Percentiles rank a stretch among this genome's conserved stretches.
These are phyloP conservation scores for Exophiala spinifera DNA, from an alignment of 2,329 filamentous ascomycete species.

Conservation along the genomic window DNA sequence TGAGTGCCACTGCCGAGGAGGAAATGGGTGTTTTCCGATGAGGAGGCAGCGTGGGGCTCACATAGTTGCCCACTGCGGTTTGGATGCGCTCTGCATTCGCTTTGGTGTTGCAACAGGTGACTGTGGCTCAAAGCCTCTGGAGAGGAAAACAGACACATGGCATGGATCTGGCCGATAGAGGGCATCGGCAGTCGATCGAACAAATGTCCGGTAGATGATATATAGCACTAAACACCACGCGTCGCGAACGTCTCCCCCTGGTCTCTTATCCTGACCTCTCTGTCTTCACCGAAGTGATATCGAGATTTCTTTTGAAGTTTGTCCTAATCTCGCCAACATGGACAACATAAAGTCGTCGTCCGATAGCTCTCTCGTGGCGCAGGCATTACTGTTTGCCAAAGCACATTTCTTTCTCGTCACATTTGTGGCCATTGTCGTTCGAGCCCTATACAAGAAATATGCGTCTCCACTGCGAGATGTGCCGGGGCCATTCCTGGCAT, in stretches of 20 bases:
- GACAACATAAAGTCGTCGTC: neutral
- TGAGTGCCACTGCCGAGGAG: conserved; percentile 6
- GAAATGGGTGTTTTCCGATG: conserved; percentile 3
- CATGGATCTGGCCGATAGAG: neutral
- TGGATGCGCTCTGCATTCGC: neutral
- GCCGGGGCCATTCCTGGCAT: conserved; percentile 42
- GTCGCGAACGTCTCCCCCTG: neutral
- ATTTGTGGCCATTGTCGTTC: conserved; percentile 10
- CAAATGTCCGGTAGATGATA: conserved; percentile 1
- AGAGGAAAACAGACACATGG: neutral
- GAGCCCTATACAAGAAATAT: conserved; percentile 43
- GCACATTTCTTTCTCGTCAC: conserved; percentile 18
- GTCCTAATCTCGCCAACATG: neutral
- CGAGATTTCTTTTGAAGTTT: neutral
- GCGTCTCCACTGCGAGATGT: conserved; percentile 40
- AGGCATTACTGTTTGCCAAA: conserved; percentile 14
- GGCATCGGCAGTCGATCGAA: conserved; percentile 1
- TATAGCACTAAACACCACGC: neutral
- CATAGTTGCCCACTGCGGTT: neutral
- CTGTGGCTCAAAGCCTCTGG: neutral
- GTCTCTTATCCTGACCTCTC: neutral
- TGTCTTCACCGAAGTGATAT: neutral
- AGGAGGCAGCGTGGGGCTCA: conserved; percentile 5
- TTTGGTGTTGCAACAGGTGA: neutral
- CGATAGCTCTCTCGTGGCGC: conserved; percentile 11